A percentile compares a stretch with the other conserved stretches of the same genome.
Conservation (phyloP, 352 stramenopile genomes). For the Globisporangium parvum region DNA sequence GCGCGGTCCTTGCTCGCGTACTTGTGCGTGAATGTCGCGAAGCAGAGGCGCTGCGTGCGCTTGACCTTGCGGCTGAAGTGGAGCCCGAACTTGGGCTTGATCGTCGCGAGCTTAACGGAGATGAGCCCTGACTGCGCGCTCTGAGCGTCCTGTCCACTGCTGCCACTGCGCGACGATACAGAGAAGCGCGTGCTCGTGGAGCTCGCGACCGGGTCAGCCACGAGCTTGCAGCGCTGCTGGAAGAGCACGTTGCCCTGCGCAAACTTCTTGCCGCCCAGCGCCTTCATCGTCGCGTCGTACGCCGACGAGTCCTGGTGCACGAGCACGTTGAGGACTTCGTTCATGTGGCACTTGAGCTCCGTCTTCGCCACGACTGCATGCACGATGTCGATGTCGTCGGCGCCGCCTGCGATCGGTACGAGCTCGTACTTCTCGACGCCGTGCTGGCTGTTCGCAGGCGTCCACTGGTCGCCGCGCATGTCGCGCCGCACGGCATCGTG, state of each 20-base stretch:
- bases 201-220: too few species aligned
- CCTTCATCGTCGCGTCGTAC: constrained; percentile 46
- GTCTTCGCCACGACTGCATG: constrained; percentile 44
- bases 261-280: constrained; percentile 45
- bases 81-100: constrained; percentile 11
- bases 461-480: constrained; percentile 20
- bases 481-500: too few species aligned
- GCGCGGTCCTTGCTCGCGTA: constrained; percentile 38
- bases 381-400: constrained; percentile 33
- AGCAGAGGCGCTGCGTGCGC: constrained; percentile 43
- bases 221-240: constrained; percentile 30
- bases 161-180: too few species aligned
- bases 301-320: constrained; percentile 31
- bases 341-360: constrained; percentile 51
- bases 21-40: constrained; percentile 41
- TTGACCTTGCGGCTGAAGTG: constrained; percentile 18
- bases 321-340: constrained; percentile 56
- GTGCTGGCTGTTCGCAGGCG: constrained; percentile 22
- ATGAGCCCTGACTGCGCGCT: constrained; percentile 19
- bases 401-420: constrained; percentile 16
- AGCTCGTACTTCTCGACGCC: constrained; percentile 43
- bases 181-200: too few species aligned
- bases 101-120: constrained; percentile 27
- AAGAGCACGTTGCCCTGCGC: constrained; percentile 42
- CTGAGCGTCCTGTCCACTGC: constrained; percentile 1